Evolutionary conservation across 805 yeast genomes (phyloP).

Genomic region (Candida tibetensis): DNA sequence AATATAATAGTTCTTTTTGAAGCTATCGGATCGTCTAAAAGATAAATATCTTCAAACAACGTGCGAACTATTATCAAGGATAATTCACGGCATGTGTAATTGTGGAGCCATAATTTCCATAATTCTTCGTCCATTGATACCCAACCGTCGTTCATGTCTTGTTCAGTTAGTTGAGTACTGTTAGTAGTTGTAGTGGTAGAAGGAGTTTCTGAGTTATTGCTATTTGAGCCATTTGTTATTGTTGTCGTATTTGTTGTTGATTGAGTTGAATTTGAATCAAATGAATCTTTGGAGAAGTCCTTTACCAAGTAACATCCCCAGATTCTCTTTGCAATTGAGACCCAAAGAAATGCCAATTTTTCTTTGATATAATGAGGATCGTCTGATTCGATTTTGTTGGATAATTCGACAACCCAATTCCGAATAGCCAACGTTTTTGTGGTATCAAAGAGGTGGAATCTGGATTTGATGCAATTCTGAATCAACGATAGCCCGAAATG

Average conservation of each 20-base stretch:
- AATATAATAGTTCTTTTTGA: conserved; percentile 72
- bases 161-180: conserved; percentile 32
- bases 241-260: neutral
- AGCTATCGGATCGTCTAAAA: conserved; percentile 89
- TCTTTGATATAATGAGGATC: conserved; percentile 92
- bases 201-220: conserved; percentile 2
- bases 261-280: neutral
- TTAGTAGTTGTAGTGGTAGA: conserved; percentile 7
- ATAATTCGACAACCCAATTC: conserved; percentile 80
- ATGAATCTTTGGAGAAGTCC: conserved; percentile 10
- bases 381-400: conserved; percentile 50
- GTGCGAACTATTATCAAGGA: conserved; percentile 77
- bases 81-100: conserved; percentile 66
- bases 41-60: conserved; percentile 86
- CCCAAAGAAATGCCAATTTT: conserved; percentile 89
- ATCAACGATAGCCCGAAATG: conserved; percentile 86
- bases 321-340: conserved; percentile 78
- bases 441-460: conserved; percentile 53
- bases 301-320: conserved; percentile 78
- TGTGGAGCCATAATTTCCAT: conserved; percentile 68
- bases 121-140: conserved; percentile 78
- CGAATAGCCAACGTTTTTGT: conserved; percentile 67
- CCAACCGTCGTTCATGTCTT: conserved; percentile 71
- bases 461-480: conserved; percentile 62
- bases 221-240: conserved; percentile 1